Base-by-base conservation (phyloP, 2,329 filamentous ascomycete species). In the Colletotrichum godetiae region DNA sequence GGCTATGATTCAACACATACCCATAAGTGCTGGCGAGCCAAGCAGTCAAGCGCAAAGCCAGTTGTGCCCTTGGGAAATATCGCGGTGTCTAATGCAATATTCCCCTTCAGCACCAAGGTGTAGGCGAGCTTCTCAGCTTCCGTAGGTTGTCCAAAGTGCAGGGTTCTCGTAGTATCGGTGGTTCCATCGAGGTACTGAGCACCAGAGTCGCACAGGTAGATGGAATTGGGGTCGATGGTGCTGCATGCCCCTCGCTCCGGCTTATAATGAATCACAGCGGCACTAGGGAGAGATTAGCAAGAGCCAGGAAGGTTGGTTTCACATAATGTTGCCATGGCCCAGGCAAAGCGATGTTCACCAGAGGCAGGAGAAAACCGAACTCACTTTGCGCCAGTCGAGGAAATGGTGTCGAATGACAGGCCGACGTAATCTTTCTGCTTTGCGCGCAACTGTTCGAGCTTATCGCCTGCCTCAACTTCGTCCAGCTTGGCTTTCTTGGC, bases 161-260 rank as follows among this genome's bases (percentile, higher is more conserved):
- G 86, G 0, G 97, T 99, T 55, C 97, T 90, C 5, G 97, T 99
- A 0, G 95, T 97, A 80, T 99, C 97, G 0, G 97, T 99, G 0
- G 97, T 99, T 68, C 97, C 97, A 81, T 99, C 97, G 3, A 93
- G 88, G 79, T 96, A 99, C 82, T 99, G 97, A n/a, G 94, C 97
- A 27, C 97, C 97, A 27, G 97, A 98, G 82, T 99, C 97, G 81
- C 97, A 99, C 3, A 99, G 90, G 79, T 99, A 99, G 72, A 99
- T 91, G 15, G 92, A 92, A 7, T 91, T 91, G 0, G 95, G 94
- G 77, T 99, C 95, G 77, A 99, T 95, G 33, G 90, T 86, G 10
- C 95, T 90, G 83, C 96, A 98, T 75, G 88, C 92, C 24, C 93
- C 95, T 68, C 89, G 91, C 80, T 98, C 94, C 0, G 97, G 95